These are phyloP conservation scores for Cylindrodendrum hubeiense DNA, from an alignment of 2,329 filamentous ascomycete genomes.

Conservation along the genomic window DNA sequence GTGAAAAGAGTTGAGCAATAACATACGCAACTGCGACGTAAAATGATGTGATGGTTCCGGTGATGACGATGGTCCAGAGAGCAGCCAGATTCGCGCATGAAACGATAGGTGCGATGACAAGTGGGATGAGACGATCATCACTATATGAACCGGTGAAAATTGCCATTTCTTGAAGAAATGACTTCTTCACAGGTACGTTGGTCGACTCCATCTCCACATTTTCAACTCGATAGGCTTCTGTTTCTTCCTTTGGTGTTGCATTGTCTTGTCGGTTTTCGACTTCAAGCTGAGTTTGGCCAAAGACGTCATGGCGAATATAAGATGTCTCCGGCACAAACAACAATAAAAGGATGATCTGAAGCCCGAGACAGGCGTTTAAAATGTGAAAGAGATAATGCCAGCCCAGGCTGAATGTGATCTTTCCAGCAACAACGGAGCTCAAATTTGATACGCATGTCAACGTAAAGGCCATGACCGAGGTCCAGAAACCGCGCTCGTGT, in stretches of 20 bases:
- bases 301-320: background rate
- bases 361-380: background rate
- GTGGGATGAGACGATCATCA: slow-evolving; percentile 9
- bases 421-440: slow-evolving; percentile 14
- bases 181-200: background rate
- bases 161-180: slow-evolving; percentile 7
- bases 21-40: slow-evolving; percentile 11
- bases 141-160: slow-evolving; percentile 19
- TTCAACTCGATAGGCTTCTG: background rate
- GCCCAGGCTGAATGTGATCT: background rate
- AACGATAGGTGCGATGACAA: slow-evolving; percentile 16
- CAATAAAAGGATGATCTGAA: slow-evolving; percentile 19
- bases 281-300: slow-evolving; percentile 3
- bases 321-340: slow-evolving; percentile 20
- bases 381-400: slow-evolving; percentile 10
- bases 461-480: background rate
- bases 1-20: background rate
- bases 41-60: slow-evolving; percentile 18
- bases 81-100: slow-evolving; percentile 17
- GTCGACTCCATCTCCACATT: background rate
- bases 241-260: background rate
- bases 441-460: slow-evolving; percentile 1
- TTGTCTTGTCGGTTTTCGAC: background rate
- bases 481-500: slow-evolving; percentile 20
- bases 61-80: background rate